These are phyloP conservation scores for Trifolium dubium DNA, from an alignment of 306 rosid genomes.

Conservation along the genomic window DNA sequence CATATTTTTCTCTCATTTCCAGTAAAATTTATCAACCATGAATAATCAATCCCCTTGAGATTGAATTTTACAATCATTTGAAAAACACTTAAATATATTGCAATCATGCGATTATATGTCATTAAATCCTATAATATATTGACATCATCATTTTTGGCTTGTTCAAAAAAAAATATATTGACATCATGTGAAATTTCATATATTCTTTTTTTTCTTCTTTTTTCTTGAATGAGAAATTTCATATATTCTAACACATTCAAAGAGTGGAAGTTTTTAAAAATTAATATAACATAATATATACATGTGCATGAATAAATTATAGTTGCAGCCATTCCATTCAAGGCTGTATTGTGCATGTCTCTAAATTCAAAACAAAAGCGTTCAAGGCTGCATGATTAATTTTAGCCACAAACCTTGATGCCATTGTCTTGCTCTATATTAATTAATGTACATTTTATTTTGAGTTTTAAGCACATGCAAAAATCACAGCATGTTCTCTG, in stretches of 20 bases:
- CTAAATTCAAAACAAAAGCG: slow-evolving; percentile 15
- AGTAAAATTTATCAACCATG: too few relatives aligned
- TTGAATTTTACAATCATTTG: too few relatives aligned
- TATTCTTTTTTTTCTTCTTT: background rate
- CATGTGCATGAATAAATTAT: background rate
- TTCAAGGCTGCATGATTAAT: slow-evolving; percentile 7
- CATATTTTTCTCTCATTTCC: too few relatives aligned
- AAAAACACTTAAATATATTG: too few relatives aligned
- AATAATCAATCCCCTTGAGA: too few relatives aligned
- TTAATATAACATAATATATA: background rate
- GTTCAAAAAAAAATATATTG: too few relatives aligned
- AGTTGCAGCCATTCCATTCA: slow-evolving; percentile 28
- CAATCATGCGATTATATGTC: too few relatives aligned
- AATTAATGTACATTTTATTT: slow-evolving; percentile 30
- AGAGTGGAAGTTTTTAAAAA: background rate
- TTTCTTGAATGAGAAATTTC: background rate
- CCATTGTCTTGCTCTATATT: slow-evolving; percentile 26
- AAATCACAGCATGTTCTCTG: slow-evolving; percentile 12
- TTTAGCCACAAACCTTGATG: slow-evolving; percentile 23
- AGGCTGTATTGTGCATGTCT: background rate
- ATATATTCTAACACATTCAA: background rate
- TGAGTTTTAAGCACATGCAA: background rate
- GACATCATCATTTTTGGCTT: too few relatives aligned
- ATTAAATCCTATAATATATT: too few relatives aligned
- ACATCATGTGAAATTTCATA: background rate